Evolutionary conservation across 192 early-diverging fungal genomes (phyloP).

Genomic region (Gonapodya prolifera): DNA sequence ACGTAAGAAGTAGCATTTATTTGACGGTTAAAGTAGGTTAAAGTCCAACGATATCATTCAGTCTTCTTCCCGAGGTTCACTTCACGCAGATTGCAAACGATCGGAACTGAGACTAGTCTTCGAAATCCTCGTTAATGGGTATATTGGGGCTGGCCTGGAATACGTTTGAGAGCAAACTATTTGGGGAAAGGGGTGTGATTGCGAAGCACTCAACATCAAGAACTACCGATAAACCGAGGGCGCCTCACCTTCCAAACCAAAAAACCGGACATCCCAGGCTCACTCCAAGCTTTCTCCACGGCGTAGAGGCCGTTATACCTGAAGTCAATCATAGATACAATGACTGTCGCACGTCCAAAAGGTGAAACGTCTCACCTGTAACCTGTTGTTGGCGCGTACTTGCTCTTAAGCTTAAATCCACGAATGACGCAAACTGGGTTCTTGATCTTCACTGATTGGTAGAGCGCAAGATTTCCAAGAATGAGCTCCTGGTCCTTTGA

Average conservation of each 20-base stretch:
- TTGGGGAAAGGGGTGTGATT: neutral
- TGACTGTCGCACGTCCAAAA: slow-evolving; percentile 11
- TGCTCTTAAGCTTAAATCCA: slow-evolving; percentile 20
- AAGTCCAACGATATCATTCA: too few species aligned
- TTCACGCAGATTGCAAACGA: too few species aligned
- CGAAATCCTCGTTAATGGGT: neutral
- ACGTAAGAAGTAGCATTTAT: too few species aligned
- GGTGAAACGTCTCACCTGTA: too few species aligned
- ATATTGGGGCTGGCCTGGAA: neutral
- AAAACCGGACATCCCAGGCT: slow-evolving; percentile 23
- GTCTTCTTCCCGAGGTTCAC: too few species aligned
- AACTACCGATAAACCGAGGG: neutral
- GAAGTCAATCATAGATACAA: slow-evolving; percentile 31
- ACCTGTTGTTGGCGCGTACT: too few species aligned
- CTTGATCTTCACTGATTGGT: slow-evolving; percentile 31
- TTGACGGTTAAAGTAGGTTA: too few species aligned
- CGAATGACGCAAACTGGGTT: slow-evolving; percentile 52
- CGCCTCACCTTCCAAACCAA: slow-evolving; percentile 26
- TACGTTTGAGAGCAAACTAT: neutral
- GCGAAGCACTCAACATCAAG: neutral
- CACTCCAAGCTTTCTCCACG: slow-evolving; percentile 22
- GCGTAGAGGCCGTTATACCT: slow-evolving; percentile 58
- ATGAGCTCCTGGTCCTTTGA: slow-evolving; percentile 41
- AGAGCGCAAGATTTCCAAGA: slow-evolving; percentile 42
- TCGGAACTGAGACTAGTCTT: too few species aligned